A percentile compares a stretch with the other conserved stretches of the same genome.
phyloP scores from a whole-genome alignment of 2,329 filamentous ascomycete genomes.

The Ceratocystis eucalypticola region DNA sequence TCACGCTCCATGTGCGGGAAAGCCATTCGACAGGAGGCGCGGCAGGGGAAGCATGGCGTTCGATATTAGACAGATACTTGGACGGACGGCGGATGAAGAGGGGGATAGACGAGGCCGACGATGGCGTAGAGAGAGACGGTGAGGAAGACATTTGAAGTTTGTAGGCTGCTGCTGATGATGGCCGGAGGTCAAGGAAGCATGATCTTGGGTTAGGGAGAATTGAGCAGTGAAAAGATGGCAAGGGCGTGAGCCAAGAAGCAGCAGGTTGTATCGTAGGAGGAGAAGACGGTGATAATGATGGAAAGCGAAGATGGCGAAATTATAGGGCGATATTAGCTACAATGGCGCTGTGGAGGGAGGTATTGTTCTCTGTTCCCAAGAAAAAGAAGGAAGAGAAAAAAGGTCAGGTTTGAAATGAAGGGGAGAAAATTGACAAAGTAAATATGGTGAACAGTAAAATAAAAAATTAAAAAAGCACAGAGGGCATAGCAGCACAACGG shows the following conservation, averaged over 20 bases:
- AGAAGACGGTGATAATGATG: not conserved
- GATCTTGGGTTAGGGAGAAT: not conserved
- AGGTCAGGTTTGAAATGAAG: not conserved
- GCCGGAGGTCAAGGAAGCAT: conserved; percentile 7
- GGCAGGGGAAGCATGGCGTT: conserved; percentile 13
- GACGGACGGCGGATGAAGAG: conserved; percentile 13
- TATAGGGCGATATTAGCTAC: no score
- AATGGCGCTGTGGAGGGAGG: no score
- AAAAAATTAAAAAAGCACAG: conserved; percentile 11
- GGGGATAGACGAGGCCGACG: conserved; percentile 5
- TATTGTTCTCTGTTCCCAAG: not conserved
- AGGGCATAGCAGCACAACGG: no score
- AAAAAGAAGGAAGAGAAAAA: not conserved
- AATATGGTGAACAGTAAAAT: not conserved
- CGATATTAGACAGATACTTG: conserved; percentile 14
- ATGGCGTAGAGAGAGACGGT: not conserved
- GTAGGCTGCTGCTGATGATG: not conserved
- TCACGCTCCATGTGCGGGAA: conserved; percentile 56
- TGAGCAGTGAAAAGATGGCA: not conserved
- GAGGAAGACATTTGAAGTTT: not conserved
- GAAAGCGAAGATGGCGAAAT: not conserved
- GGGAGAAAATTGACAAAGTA: conserved; percentile 3
- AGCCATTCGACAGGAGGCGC: conserved; percentile 45
- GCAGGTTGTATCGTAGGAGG: not conserved
- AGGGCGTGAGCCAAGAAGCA: not conserved